Percentiles rank a stretch among this genome's conserved stretches.
These are phyloP conservation scores for Colletotrichum aenigma DNA, from an alignment of 2,329 filamentous ascomycete genomes.

Conservation along the genomic window DNA sequence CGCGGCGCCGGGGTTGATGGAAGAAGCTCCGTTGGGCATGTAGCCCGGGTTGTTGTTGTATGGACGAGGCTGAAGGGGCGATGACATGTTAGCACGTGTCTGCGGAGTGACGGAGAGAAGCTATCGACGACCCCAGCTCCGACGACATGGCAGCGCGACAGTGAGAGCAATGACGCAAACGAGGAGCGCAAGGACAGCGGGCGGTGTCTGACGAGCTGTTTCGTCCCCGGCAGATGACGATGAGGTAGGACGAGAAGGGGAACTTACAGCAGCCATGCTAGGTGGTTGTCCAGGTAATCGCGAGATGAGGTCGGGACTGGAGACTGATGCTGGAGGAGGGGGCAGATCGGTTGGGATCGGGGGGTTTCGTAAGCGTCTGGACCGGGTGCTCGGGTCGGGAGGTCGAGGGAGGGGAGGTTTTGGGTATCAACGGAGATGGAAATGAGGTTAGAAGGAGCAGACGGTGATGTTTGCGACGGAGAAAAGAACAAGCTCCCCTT, in stretches of 20 bases:
- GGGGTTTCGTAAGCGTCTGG: slow-evolving; percentile 6
- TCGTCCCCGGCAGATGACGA: background rate
- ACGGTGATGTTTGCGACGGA: slow-evolving; percentile 22
- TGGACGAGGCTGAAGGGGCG: slow-evolving; percentile 38
- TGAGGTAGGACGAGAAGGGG: background rate
- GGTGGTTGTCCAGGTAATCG: slow-evolving; percentile 16
- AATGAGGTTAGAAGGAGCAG: slow-evolving; percentile 16
- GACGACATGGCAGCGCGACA: background rate
- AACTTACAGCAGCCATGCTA: slow-evolving; percentile 24
- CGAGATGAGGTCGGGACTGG: slow-evolving; percentile 4
- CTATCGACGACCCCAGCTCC: background rate
- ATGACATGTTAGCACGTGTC: slow-evolving; percentile 12
- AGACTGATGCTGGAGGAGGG: slow-evolving; percentile 4
- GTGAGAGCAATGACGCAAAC: background rate
- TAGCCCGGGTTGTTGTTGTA: slow-evolving; percentile 61
- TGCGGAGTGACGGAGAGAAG: slow-evolving; percentile 5
- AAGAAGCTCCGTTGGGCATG: slow-evolving; percentile 65
- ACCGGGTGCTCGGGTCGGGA: slow-evolving; percentile 12
- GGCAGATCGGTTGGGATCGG: slow-evolving; percentile 9
- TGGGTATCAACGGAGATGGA: slow-evolving; percentile 24
- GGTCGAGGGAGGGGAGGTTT: background rate
- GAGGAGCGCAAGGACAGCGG: background rate
- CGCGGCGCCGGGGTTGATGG: slow-evolving; percentile 62
- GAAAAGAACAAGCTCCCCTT: slow-evolving; percentile 19
- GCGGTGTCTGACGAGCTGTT: background rate